Evolutionary conservation across 2,329 filamentous ascomycete genomes (phyloP).

Genomic region (Sclerotiophoma versabilis): DNA sequence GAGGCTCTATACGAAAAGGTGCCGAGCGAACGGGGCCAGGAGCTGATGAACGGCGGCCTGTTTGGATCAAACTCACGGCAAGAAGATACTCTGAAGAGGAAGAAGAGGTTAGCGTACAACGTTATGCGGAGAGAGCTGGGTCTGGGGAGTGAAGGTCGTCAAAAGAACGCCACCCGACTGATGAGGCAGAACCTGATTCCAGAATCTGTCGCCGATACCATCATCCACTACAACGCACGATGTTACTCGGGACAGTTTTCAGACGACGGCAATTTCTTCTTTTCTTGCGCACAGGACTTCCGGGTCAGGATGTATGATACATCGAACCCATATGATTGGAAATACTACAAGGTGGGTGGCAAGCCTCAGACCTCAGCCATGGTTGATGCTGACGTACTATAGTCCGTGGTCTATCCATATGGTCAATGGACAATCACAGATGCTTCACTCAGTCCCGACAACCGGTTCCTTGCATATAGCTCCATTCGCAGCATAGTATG

Average conservation of each 20-base stretch:
- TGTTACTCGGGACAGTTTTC: slow-evolving; percentile 98
- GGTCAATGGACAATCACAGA: slow-evolving; percentile 98
- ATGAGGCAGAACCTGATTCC: slow-evolving; percentile 82
- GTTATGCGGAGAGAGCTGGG: slow-evolving; percentile 85
- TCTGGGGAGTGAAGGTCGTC: slow-evolving; percentile 64
- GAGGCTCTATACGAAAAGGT: slow-evolving; percentile 75
- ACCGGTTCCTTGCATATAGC: slow-evolving; percentile 88
- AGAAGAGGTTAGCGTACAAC: slow-evolving; percentile 67
- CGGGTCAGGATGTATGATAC: slow-evolving; percentile 97
- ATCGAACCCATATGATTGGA: slow-evolving; percentile 93
- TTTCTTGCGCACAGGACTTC: slow-evolving; percentile 89
- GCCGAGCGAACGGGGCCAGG: slow-evolving; percentile 76
- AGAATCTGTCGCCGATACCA: slow-evolving; percentile 77
- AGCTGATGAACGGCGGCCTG: slow-evolving; percentile 80
- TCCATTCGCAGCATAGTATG: slow-evolving; percentile 86
- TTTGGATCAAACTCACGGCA: slow-evolving; percentile 74
- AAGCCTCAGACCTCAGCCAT: background rate
- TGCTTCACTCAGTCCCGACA: slow-evolving; percentile 88
- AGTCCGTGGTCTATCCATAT: slow-evolving; percentile 82
- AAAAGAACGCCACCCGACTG: slow-evolving; percentile 68
- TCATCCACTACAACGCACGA: slow-evolving; percentile 83
- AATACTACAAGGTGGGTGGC: slow-evolving; percentile 81
- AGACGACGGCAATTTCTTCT: slow-evolving; percentile 97
- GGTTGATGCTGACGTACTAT: slow-evolving; percentile 47
- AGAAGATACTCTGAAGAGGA: slow-evolving; percentile 63